Evolutionary conservation across 768 basidiomycete species (phyloP).

Genomic region (Suillus cothurnatus): DNA sequence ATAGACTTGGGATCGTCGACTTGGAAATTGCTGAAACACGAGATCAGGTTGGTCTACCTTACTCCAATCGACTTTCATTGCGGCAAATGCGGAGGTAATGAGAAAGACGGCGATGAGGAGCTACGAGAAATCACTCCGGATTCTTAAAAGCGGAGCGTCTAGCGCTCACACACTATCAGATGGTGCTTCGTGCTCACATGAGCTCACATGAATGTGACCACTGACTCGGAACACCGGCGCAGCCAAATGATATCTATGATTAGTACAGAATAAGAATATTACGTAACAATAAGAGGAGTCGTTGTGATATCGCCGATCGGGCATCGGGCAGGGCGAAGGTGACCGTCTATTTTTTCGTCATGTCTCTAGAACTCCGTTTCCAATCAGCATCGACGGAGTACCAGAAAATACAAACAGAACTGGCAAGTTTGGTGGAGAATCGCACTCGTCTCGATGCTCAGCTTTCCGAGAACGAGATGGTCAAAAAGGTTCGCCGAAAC

Average conservation of each 20-base stretch:
- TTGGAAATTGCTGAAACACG: constrained; percentile 71
- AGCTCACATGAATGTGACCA: neutral
- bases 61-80: constrained; percentile 49
- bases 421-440: constrained; percentile 73
- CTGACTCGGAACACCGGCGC: neutral
- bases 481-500: constrained; percentile 67
- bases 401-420: constrained; percentile 78
- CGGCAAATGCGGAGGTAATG: constrained; percentile 21
- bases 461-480: constrained; percentile 87
- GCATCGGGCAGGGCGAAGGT: neutral
- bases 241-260: neutral
- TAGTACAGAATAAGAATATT: neutral
- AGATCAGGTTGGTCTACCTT: constrained; percentile 71
- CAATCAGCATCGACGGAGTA: constrained; percentile 75
- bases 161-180: constrained; percentile 5
- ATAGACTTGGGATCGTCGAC: constrained; percentile 85
- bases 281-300: neutral
- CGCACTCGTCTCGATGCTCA: constrained; percentile 90
- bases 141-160: neutral
- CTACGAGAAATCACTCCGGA: neutral
- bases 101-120: constrained; percentile 7
- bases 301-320: neutral
- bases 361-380: constrained; percentile 61
- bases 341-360: constrained; percentile 24
- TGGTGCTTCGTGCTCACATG: neutral